A percentile compares a stretch with the other conserved stretches of the same genome.
Evolutionary conservation across 805 yeast species (phyloP).

Genomic region (Maudiozyma turicensis): DNA sequence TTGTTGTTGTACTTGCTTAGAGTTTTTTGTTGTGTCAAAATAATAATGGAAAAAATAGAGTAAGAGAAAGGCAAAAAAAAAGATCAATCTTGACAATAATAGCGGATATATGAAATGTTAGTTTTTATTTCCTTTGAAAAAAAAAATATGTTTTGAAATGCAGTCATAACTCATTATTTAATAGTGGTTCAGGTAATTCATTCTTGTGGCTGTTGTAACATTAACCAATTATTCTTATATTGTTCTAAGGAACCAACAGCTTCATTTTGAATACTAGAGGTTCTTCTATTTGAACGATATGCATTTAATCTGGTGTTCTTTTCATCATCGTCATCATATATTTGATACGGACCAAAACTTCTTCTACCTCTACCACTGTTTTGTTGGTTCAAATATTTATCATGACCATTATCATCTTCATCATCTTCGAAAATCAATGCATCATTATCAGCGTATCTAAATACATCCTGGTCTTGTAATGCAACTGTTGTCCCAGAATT

Average conservation of each 20-base stretch:
- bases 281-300: slow-evolving; percentile 13
- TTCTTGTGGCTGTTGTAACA: slow-evolving; percentile 27
- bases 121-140: background rate
- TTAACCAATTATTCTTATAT: slow-evolving; percentile 30
- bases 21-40: too few species aligned
- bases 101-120: too few species aligned
- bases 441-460: slow-evolving; percentile 22
- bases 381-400: background rate
- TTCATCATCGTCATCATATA: slow-evolving; percentile 8
- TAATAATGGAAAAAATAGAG: background rate
- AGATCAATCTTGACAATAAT: background rate
- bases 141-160: background rate
- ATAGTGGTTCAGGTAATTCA: slow-evolving; percentile 1
- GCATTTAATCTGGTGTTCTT: slow-evolving; percentile 3
- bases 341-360: slow-evolving; percentile 14
- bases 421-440: slow-evolving; percentile 28
- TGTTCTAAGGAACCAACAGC: slow-evolving; percentile 29
- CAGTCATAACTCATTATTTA: background rate
- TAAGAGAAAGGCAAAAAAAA: slow-evolving; percentile 4
- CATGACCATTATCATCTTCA: slow-evolving; percentile 14
- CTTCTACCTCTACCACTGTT: slow-evolving; percentile 10
- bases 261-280: slow-evolving; percentile 27
- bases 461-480: slow-evolving; percentile 21
- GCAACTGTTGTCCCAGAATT: slow-evolving; percentile 23
- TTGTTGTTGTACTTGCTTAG: too few species aligned